A percentile compares a stretch with the other conserved stretches of the same genome.
Evolutionary conservation across 1,284 basidiomycete species (phyloP).

Genomic region (Coniferiporia sulphurascens): DNA sequence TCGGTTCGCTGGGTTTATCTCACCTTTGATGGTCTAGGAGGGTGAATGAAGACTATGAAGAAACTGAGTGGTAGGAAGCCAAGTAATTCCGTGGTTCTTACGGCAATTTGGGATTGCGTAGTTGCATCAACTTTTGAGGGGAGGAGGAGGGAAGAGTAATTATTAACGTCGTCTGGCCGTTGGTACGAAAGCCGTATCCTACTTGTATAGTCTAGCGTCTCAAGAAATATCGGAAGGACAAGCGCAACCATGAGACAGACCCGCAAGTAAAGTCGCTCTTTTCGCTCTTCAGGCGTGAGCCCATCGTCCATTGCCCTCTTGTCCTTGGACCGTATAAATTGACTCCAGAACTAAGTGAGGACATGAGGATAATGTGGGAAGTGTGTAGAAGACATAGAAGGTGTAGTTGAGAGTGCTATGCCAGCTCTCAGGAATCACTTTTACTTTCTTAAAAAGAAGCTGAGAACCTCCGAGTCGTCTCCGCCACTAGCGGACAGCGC

Average conservation of each 20-base stretch:
- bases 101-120: constrained; percentile 47
- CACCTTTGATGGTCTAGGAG: constrained; percentile 42
- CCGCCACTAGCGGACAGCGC: too few relatives aligned
- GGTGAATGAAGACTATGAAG: constrained; percentile 38
- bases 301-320: not conserved
- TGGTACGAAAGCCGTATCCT: not conserved
- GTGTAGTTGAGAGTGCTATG: too few relatives aligned
- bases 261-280: not conserved
- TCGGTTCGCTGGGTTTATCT: constrained; percentile 6
- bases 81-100: constrained; percentile 20
- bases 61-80: not conserved
- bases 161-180: not conserved
- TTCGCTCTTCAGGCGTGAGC: constrained; percentile 1
- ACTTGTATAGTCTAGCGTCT: constrained; percentile 26
- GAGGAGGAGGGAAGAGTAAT: too few relatives aligned
- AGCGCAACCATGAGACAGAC: constrained; percentile 18
- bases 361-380: too few relatives aligned
- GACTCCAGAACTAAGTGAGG: not conserved
- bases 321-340: not conserved
- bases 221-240: constrained; percentile 22
- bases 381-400: too few relatives aligned
- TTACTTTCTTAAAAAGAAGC: too few relatives aligned
- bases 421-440: too few relatives aligned
- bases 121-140: constrained; percentile 42
- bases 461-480: too few relatives aligned